Evolutionary conservation across 208 protist genomes (phyloP), one percentile per base, ranked within the genome.

Genomic region (Crithidia brevicula): DNA sequence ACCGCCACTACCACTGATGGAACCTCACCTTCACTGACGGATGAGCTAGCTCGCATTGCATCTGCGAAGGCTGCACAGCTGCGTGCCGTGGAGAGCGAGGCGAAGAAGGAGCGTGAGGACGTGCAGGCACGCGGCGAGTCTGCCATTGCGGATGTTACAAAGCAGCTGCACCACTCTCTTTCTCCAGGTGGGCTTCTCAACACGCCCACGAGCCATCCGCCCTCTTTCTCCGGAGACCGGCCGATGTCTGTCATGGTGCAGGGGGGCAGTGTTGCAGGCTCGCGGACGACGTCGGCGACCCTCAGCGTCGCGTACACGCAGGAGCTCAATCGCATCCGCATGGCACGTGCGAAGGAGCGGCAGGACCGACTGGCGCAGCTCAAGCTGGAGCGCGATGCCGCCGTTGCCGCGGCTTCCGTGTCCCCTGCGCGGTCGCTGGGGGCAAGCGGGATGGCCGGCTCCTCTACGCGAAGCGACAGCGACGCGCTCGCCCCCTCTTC

Each of bases 291-390:
- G 7, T 64, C 69, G 8, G 52, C 33, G 16, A 45, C 61, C 11
- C 36, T 67, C 46, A 68, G 54, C 28, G 61, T 68, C 16, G 61
- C 69, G 43, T 75, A 63, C 33, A 58, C 61, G 62, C 53, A 75
- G 53, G 69, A 69, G 69, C 53, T 75, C 5, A 75, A 75, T 46
- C 69, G 69, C n/a, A 57, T 75, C 16, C 68, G 64, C 22, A 62
- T 69, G 51, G 34, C 46, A 20, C 63, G 64, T 3, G 56, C 54
- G 38, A 68, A 71, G 54, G 72, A 77, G 36, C 77, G 82, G n/a
- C 67, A 81, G 57, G 61, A 71, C 45, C 59, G 70, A 30, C 57
- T 90, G 33, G 22, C 49, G 31, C 49, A 73, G 42, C 54, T 90
- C 16, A 33, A 34, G 11, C 68, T 72, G 15, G 74, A 75, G 43